These are phyloP conservation scores for Staphylotrichum longicolle DNA, from an alignment of 495 filamentous ascomycete species.

Conservation along the genomic window DNA sequence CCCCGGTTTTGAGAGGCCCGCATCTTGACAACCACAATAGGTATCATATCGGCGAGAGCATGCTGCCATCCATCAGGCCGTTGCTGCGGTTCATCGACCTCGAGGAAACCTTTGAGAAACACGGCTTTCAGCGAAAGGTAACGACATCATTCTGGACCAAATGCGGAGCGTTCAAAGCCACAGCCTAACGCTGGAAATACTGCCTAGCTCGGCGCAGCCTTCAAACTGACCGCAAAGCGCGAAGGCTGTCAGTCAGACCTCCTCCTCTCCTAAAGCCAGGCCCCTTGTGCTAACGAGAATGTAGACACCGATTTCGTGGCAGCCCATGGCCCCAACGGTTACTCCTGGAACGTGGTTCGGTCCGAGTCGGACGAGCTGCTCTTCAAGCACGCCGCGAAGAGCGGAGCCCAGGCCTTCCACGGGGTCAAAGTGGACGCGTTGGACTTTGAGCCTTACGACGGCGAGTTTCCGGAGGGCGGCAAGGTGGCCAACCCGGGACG, in stretches of 20 bases:
- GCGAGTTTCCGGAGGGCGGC: not conserved
- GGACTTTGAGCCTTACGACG: constrained; percentile 30
- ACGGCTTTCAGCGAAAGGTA: constrained; percentile 47
- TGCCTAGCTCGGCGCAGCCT: no score
- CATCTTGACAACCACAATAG: not conserved
- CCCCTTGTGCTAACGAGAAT: no score
- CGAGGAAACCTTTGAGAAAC: constrained; percentile 39
- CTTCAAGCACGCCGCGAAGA: constrained; percentile 48
- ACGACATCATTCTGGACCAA: no score
- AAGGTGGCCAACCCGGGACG: constrained; percentile 35
- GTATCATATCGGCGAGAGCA: constrained; percentile 51
- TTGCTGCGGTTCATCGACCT: constrained; percentile 51
- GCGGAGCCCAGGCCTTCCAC: constrained; percentile 50
- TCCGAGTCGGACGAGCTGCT: constrained; percentile 53
- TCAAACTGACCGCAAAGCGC: no score
- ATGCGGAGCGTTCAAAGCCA: no score
- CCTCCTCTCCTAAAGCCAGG: no score
- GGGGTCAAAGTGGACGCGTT: constrained; percentile 43
- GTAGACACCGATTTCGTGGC: constrained; percentile 51
- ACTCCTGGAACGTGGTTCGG: constrained; percentile 54
- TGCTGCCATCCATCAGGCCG: constrained; percentile 49
- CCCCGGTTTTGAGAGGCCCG: no score
- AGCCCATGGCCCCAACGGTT: constrained; percentile 40
- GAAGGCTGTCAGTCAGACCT: no score
- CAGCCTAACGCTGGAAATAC: no score